Evolutionary conservation across 192 early-diverging fungal genomes (phyloP).

Genomic region (Kappamyces sp.): DNA sequence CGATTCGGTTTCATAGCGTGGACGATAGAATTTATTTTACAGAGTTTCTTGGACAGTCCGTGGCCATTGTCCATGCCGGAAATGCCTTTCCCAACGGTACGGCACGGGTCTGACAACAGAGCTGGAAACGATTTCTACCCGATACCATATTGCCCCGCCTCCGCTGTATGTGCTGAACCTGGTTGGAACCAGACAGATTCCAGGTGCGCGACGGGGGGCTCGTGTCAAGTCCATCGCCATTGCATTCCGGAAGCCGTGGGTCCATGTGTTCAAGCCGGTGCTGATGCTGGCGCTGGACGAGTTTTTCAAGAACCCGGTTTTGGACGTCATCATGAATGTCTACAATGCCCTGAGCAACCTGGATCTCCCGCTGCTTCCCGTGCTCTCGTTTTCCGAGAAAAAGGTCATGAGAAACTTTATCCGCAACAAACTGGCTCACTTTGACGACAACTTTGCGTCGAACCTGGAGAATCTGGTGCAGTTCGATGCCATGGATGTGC

Average conservation of each 20-base stretch:
- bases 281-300: constrained; percentile 86
- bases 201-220: constrained; percentile 77
- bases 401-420: constrained; percentile 70
- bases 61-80: constrained; percentile 7
- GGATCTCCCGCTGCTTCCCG: constrained; percentile 75
- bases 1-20: constrained; percentile 1
- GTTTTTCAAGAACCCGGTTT: constrained; percentile 72
- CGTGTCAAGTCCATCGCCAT: constrained; percentile 92
- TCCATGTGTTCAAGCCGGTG: constrained; percentile 90
- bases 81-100: constrained; percentile 11
- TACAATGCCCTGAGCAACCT: constrained; percentile 79
- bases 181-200: constrained; percentile 84
- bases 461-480: neutral
- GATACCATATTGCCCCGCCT: constrained; percentile 29
- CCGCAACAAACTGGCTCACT: constrained; percentile 8
- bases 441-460: constrained; percentile 1
- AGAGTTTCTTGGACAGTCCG: neutral
- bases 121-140: neutral
- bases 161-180: constrained; percentile 88
- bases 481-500: constrained; percentile 5
- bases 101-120: constrained; percentile 6
- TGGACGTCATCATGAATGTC: constrained; percentile 68
- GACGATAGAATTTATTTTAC: constrained; percentile 16
- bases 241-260: constrained; percentile 79
- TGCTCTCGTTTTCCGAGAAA: constrained; percentile 68